Conservation (phyloP, 164 flowering plant genomes). For the Vitis rotundifolia region DNA sequence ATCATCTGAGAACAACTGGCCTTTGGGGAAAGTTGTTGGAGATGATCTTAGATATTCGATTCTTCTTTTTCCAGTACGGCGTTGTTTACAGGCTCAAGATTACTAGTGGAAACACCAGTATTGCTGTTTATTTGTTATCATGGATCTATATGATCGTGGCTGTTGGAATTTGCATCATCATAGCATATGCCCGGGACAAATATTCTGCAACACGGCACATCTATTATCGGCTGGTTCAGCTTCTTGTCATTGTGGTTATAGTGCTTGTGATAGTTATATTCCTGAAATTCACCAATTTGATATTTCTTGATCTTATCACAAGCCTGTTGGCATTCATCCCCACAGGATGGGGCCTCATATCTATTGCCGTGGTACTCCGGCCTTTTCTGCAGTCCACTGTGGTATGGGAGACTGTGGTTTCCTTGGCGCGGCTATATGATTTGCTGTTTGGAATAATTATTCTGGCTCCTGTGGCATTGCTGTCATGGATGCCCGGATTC, state of each 20-base stretch:
- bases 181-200: constrained; percentile 69
- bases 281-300: constrained; percentile 55
- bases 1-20: constrained; percentile 80
- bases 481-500: constrained; percentile 95
- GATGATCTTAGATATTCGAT: constrained; percentile 85
- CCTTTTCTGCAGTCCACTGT: constrained; percentile 73
- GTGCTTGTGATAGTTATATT: constrained; percentile 56
- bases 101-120: constrained; percentile 47
- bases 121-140: constrained; percentile 79
- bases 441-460: constrained; percentile 70
- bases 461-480: constrained; percentile 86
- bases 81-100: constrained; percentile 76
- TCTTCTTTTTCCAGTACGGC: constrained; percentile 94
- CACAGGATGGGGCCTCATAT: constrained; percentile 91
- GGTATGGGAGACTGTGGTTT: constrained; percentile 82
- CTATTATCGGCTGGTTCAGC: constrained; percentile 74
- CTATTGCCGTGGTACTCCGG: constrained; percentile 75
- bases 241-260: constrained; percentile 44
- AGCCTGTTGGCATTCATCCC: constrained; percentile 85
- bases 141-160: constrained; percentile 69
- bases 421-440: constrained; percentile 87
- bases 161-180: constrained; percentile 52
- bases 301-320: constrained; percentile 53
- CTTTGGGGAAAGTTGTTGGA: constrained; percentile 90
- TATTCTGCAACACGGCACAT: constrained; percentile 76